phyloP scores from a whole-genome alignment of 108 stramenopile species.

The Fragilariopsis cylindrus region DNA sequence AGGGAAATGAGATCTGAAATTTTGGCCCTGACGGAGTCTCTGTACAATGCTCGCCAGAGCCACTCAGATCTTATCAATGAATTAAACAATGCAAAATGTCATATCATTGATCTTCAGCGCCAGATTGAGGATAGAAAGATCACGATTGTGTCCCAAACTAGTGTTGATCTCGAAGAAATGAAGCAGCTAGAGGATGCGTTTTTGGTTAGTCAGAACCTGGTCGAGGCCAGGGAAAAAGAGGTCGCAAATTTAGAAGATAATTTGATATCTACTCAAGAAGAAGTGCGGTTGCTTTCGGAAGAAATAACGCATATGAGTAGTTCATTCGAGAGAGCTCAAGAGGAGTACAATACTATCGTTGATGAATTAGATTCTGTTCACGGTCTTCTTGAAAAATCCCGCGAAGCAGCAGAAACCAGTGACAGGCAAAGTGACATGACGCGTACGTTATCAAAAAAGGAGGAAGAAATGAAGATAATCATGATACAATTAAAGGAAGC shows the following conservation, averaged over 20 bases:
- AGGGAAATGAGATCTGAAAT: slow-evolving; percentile 16
- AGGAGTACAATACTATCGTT: slow-evolving; percentile 57
- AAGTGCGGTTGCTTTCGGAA: slow-evolving; percentile 44
- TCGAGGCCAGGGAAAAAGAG: slow-evolving; percentile 21
- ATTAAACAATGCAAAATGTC: slow-evolving; percentile 39
- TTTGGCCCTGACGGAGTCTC: slow-evolving; percentile 36
- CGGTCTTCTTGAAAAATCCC: slow-evolving; percentile 62
- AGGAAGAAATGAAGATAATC: slow-evolving; percentile 12
- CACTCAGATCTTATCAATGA: slow-evolving; percentile 33
- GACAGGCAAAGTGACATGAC: slow-evolving; percentile 31
- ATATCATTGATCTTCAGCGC: slow-evolving; percentile 20
- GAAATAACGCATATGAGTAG: slow-evolving; percentile 52
- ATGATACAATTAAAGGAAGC: slow-evolving; percentile 1
- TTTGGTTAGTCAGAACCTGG: slow-evolving; percentile 1
- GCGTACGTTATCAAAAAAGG: not conserved
- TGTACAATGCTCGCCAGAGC: slow-evolving; percentile 47
- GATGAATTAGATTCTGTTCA: slow-evolving; percentile 70
- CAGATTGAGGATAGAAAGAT: slow-evolving; percentile 21
- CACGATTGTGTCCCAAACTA: not conserved
- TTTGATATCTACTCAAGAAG: slow-evolving; percentile 41
- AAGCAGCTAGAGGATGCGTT: slow-evolving; percentile 14
- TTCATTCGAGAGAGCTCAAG: slow-evolving; percentile 63
- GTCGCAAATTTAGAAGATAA: slow-evolving; percentile 42
- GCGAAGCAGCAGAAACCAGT: slow-evolving; percentile 36
- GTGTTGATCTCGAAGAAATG: slow-evolving; percentile 10